These are phyloP conservation scores for Nannochloropsis gaditana DNA, from an alignment of 108 stramenopile genomes.

Conservation along the genomic window DNA sequence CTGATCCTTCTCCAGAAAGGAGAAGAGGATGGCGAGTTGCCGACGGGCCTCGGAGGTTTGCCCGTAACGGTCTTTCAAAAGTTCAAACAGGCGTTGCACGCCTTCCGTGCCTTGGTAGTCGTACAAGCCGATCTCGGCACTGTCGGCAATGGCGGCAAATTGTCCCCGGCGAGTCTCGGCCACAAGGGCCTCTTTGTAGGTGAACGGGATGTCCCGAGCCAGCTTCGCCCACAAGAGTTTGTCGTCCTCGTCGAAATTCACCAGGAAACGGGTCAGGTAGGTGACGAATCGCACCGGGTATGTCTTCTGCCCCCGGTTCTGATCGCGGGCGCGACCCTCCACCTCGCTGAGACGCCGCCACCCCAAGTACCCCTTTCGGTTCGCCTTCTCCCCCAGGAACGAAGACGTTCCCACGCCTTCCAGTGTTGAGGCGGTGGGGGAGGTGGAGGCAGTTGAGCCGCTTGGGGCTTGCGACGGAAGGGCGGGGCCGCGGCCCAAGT, in stretches of 20 bases:
- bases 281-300: constrained; percentile 6
- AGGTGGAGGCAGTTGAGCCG: background rate
- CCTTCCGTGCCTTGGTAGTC: background rate
- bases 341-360: background rate
- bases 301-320: background rate
- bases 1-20: constrained; percentile 36
- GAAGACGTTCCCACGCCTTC: background rate
- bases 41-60: constrained; percentile 18
- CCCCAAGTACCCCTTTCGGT: background rate
- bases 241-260: constrained; percentile 5
- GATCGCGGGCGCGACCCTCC: background rate
- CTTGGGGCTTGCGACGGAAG: background rate
- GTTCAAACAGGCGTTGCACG: background rate
- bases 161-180: background rate
- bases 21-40: constrained; percentile 48
- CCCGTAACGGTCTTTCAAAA: constrained; percentile 12
- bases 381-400: background rate
- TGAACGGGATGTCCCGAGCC: background rate
- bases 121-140: background rate
- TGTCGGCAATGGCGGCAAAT: background rate
- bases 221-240: background rate
- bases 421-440: background rate
- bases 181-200: background rate
- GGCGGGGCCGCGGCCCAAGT: background rate
- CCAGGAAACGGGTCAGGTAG: background rate